phyloP scores from a whole-genome alignment of 345 rosid genomes.

The Balakata baccata region DNA sequence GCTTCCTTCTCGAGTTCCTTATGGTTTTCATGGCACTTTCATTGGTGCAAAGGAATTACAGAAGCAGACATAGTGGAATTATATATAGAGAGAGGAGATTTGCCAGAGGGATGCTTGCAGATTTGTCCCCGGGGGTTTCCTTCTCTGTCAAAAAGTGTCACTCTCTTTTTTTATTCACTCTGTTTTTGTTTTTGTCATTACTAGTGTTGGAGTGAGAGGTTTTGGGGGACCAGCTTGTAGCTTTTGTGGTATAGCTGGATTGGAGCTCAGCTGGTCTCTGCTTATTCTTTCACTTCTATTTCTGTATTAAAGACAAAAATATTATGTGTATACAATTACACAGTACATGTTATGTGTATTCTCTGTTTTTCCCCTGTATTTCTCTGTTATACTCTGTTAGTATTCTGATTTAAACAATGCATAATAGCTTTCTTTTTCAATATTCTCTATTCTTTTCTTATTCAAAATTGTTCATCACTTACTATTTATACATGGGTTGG shows the following conservation, averaged over 20 bases:
- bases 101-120: constrained; percentile 69
- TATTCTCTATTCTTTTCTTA: too few species aligned
- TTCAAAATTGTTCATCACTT: too few species aligned
- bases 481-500: too few species aligned
- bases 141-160: constrained; percentile 27
- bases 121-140: constrained; percentile 64
- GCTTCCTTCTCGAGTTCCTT: constrained; percentile 85
- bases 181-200: neutral
- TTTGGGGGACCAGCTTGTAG: constrained; percentile 55
- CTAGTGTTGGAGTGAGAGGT: constrained; percentile 32
- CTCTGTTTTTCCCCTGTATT: neutral
- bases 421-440: too few species aligned
- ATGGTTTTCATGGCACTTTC: constrained; percentile 85
- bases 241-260: constrained; percentile 46
- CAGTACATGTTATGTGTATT: neutral
- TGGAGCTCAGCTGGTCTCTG: constrained; percentile 74
- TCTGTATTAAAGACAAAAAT: neutral
- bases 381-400: neutral
- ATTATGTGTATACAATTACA: neutral
- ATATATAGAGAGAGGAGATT: constrained; percentile 31
- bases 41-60: constrained; percentile 49
- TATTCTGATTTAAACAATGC: neutral
- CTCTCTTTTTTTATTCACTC: constrained; percentile 4
- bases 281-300: constrained; percentile 25
- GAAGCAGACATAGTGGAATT: constrained; percentile 37